phyloP scores from a whole-genome alignment of 2,329 filamentous ascomycete genomes.

The Monosporascus sp. region DNA sequence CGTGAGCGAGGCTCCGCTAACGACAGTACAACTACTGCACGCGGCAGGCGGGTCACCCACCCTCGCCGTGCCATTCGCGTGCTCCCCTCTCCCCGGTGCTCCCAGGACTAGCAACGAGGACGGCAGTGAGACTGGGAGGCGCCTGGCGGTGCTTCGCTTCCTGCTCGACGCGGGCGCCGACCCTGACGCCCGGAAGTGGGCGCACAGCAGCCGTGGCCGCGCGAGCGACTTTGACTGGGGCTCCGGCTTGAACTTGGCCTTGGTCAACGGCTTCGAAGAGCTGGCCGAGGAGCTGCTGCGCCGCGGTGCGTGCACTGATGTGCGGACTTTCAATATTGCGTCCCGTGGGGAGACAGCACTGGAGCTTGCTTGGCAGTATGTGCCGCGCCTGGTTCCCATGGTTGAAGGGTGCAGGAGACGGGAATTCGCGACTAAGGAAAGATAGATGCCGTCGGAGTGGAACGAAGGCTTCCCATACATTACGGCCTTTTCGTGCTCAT shows the following conservation, averaged over 20 bases:
- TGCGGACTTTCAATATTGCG: conserved; percentile 4
- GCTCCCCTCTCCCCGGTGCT: conserved; percentile 1
- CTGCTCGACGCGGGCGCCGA: conserved; percentile 6
- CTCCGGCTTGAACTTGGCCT: conserved; percentile 5
- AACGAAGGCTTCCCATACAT: no score
- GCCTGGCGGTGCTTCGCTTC: conserved; percentile 7
- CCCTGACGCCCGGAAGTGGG: conserved; percentile 6
- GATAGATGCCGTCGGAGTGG: no score
- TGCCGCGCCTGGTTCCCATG: conserved; percentile 2
- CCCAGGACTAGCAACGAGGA: background rate
- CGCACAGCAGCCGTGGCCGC: conserved; percentile 5
- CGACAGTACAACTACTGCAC: conserved; percentile 4
- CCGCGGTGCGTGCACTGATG: conserved; percentile 5
- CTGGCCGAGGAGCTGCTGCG: conserved; percentile 7
- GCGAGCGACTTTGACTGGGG: conserved; percentile 8
- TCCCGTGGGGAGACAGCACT: conserved; percentile 7
- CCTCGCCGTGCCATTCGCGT: conserved; percentile 6
- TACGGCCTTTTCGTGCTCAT: no score
- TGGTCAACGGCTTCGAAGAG: background rate
- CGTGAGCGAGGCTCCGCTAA: conserved; percentile 1
- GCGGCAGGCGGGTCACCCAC: conserved; percentile 1
- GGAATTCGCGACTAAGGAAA: no score
- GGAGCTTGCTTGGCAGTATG: conserved; percentile 4
- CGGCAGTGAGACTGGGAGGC: background rate
- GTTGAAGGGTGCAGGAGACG: background rate